Evolutionary conservation across 1,284 basidiomycete species (phyloP), one percentile per base, ranked within the genome.

Genomic region (Leccinum olivaceoglutinosum): DNA sequence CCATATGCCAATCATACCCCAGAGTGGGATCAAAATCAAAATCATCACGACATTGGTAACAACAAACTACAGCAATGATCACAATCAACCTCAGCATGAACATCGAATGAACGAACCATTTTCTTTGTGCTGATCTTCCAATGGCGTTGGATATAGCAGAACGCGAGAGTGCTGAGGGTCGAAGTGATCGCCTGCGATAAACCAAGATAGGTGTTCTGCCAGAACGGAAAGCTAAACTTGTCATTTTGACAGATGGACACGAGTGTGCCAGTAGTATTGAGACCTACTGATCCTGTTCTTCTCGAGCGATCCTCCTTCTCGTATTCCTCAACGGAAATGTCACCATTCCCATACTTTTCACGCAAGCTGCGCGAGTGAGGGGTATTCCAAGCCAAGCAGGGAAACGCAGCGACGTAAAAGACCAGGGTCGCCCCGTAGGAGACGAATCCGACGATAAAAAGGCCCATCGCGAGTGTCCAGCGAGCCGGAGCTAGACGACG

Each of bases 1-100:
- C 85, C 90, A 93, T 64, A 94, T 87, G 2, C 92, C 92, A 59
- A 94, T 81, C 85, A 92, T 89, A 18, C 92, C 93, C 92, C 93
- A 94, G 2, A 92, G 78, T 0, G 91, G 90, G 25, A 25, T 25
- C 25, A 25, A 93, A 53, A 94, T 90, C 36, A 92, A 59, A 54
- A 92, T 82, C 4, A 89, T 91, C 10, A 90, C 84, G 2, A 90
- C 81, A 69, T 91, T 91, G 6, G 90, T 92, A 1, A 91, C 82
- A 18, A 86, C 75, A 70, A 94, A 92, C 89, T 89, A 51, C 6
- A 0, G 6, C 0, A 6, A 25, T 1, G 2, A 54, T 73, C 16
- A 64, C 46, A 3, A 54, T 39, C 14, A 25, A 29, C 4, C 32
- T 18, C 2, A n/a, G 1, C 6, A 53, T 3, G 25, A 11, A n/a